phyloP scores from a whole-genome alignment of 1,284 basidiomycete species.

The Thecaphora frezii region DNA sequence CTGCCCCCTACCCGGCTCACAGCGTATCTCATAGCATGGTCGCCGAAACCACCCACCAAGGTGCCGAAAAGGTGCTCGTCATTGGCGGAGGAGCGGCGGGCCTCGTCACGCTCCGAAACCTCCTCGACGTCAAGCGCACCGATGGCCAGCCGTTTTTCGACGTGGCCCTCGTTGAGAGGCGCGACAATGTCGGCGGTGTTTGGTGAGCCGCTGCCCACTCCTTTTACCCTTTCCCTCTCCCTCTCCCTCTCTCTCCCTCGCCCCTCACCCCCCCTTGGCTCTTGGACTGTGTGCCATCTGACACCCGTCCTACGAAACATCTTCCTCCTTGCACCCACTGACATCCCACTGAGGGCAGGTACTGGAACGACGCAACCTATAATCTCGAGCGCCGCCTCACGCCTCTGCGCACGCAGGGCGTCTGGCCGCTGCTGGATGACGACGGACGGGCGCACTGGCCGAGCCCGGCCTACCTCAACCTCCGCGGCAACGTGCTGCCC shows the following conservation, averaged over 20 bases:
- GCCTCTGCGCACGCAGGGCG: conserved; percentile 13
- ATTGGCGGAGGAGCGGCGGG: conserved; percentile 51
- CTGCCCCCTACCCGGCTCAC: too few relatives aligned
- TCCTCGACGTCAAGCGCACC: conserved; percentile 14
- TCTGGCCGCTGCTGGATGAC: conserved; percentile 20
- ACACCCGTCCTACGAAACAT: too few relatives aligned
- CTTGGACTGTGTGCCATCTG: too few relatives aligned
- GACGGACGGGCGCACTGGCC: conserved; percentile 42
- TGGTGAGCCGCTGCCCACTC: conserved; percentile 23
- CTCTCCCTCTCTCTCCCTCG: too few relatives aligned
- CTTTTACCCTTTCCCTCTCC: too few relatives aligned
- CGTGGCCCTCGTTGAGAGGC: conserved; percentile 37
- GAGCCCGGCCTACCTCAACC: conserved; percentile 41
- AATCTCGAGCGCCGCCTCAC: conserved; percentile 19
- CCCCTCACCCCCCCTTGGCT: too few relatives aligned
- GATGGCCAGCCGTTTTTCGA: conserved; percentile 14
- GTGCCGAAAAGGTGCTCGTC: conserved; percentile 35
- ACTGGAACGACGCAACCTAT: conserved; percentile 31
- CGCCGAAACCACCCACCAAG: too few relatives aligned
- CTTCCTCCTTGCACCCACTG: too few relatives aligned
- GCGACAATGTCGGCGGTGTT: conserved; percentile 47
- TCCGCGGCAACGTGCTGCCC: conserved; percentile 49
- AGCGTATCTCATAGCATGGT: too few relatives aligned
- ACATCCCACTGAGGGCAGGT: too few relatives aligned
- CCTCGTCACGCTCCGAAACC: conserved; percentile 42